Evolutionary conservation across 495 filamentous ascomycete species (phyloP).

Genomic region (Evernia prunastri): DNA sequence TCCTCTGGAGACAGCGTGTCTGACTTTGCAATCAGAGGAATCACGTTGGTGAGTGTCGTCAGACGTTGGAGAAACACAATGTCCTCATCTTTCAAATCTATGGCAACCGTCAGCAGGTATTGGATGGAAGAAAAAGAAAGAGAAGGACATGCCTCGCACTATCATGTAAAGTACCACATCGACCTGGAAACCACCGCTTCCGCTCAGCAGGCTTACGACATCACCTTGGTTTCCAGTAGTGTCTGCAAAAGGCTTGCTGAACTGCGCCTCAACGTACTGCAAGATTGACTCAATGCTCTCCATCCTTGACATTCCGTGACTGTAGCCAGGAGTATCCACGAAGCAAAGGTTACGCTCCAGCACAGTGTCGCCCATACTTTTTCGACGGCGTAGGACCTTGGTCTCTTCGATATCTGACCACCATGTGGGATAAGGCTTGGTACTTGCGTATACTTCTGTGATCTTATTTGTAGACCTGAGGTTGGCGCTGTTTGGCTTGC

Average conservation of each 20-base stretch:
- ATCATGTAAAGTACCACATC: conserved; percentile 85
- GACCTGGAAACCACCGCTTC: conserved; percentile 80
- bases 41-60: conserved; percentile 73
- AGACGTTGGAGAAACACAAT: conserved; percentile 71
- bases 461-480: conserved; percentile 45
- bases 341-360: conserved; percentile 94
- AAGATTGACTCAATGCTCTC: conserved; percentile 63
- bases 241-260: conserved; percentile 57
- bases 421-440: conserved; percentile 86
- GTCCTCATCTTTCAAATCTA: conserved; percentile 67
- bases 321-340: conserved; percentile 81
- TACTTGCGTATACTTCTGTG: conserved; percentile 86
- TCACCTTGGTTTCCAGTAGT: conserved; percentile 60
- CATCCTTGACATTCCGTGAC: conserved; percentile 52
- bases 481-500: conserved; percentile 30
- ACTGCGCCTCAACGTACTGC: conserved; percentile 68
- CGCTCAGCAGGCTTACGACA: conserved; percentile 71
- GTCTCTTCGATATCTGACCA: conserved; percentile 86
- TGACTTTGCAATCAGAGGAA: conserved; percentile 74
- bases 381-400: conserved; percentile 61
- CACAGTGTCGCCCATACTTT: conserved; percentile 72
- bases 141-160: conserved; percentile 47
- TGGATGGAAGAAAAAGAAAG: conserved; percentile 5
- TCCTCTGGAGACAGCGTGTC: conserved; percentile 61
- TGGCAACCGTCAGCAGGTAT: conserved; percentile 23